Evolutionary conservation across 306 rosid genomes (phyloP).

Genomic region (Malus asiatica): DNA sequence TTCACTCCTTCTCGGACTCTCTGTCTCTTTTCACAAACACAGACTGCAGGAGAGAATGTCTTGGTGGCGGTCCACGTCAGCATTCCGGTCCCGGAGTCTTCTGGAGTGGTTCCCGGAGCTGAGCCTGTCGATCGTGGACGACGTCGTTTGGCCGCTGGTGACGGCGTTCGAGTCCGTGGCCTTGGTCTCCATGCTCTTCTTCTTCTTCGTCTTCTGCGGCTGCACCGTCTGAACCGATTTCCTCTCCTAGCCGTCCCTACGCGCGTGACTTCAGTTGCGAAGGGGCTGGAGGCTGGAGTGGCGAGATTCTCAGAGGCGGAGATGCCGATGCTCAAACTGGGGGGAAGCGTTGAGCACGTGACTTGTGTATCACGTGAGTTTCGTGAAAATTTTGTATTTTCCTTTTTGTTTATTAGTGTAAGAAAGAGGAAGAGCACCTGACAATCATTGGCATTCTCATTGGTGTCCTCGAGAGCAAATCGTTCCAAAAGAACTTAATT

Average conservation of each 20-base stretch:
- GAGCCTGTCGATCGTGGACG: constrained; percentile 52
- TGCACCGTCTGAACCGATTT: constrained; percentile 38
- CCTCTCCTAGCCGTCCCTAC: too few species aligned
- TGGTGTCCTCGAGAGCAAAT: too few species aligned
- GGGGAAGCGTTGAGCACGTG: not conserved
- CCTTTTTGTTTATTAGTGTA: not conserved
- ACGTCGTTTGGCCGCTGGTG: constrained; percentile 57
- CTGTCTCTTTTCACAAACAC: too few species aligned
- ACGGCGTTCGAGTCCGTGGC: constrained; percentile 79
- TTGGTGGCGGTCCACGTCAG: constrained; percentile 28
- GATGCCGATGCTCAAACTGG: not conserved
- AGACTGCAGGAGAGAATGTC: constrained; percentile 12
- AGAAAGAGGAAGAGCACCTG: not conserved
- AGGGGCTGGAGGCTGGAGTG: not conserved
- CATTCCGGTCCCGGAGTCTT: constrained; percentile 31
- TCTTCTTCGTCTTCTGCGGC: constrained; percentile 84
- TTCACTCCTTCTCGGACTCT: not conserved
- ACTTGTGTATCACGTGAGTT: not conserved
- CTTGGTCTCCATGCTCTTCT: constrained; percentile 64
- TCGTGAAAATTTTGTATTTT: not conserved
- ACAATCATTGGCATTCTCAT: too few species aligned
- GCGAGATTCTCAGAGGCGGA: not conserved
- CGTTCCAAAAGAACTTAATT: too few species aligned
- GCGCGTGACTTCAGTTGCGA: not conserved
- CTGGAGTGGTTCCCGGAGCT: constrained; percentile 44